phyloP scores from a whole-genome alignment of 805 yeast species.

The Nakazawaea wickerhamii region DNA sequence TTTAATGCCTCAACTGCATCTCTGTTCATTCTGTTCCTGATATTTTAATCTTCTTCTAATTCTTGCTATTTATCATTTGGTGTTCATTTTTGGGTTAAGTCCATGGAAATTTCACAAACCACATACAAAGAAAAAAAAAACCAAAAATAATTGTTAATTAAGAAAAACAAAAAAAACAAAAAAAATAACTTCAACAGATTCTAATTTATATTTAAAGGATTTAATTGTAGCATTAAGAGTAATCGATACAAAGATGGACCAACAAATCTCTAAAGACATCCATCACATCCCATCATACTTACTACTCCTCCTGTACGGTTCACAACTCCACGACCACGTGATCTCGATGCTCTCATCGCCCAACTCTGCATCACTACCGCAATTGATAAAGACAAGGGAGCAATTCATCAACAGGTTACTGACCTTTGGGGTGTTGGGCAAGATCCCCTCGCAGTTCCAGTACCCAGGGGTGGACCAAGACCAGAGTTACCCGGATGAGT shows the following conservation, averaged over 20 bases:
- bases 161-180: constrained; percentile 1
- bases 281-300: constrained; percentile 21
- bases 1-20: constrained; percentile 17
- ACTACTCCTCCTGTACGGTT: constrained; percentile 18
- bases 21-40: background rate
- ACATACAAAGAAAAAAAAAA: background rate
- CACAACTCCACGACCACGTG: constrained; percentile 1
- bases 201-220: background rate
- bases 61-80: background rate
- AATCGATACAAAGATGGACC: background rate
- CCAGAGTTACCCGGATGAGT: constrained; percentile 10
- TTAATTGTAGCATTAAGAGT: background rate
- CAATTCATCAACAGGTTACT: constrained; percentile 10
- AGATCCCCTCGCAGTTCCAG: constrained; percentile 8
- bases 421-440: constrained; percentile 14
- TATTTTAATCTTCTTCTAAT: too few relatives aligned
- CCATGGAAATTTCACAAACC: background rate
- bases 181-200: constrained; percentile 15
- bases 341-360: background rate
- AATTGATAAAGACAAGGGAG: constrained; percentile 5
- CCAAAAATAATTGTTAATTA: background rate
- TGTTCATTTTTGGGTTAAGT: background rate
- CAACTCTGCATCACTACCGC: constrained; percentile 8
- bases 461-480: constrained; percentile 10
- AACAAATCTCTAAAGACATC: background rate